A percentile compares a stretch with the other conserved stretches of the same genome.
Conservation (phyloP, 2,329 filamentous ascomycete species). For the Epichloe uncinata region DNA sequence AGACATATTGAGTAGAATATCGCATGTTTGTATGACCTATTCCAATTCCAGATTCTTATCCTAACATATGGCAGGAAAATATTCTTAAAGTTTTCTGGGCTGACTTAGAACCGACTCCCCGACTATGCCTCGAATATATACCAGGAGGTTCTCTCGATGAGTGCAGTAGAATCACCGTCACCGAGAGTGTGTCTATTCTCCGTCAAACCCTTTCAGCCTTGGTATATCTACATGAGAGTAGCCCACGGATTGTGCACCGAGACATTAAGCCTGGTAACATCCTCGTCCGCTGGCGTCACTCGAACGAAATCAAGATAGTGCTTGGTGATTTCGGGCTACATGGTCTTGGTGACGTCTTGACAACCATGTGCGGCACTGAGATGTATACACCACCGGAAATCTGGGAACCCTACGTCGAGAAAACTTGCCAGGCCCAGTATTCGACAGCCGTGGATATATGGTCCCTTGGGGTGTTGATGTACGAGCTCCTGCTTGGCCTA, state of each 20-base stretch:
- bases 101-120: not conserved
- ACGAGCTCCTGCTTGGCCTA: not conserved
- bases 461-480: constrained; percentile 69
- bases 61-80: not conserved
- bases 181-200: constrained; percentile 8
- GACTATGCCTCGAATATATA: constrained; percentile 8
- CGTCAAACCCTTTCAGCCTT: constrained; percentile 9
- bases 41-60: not conserved
- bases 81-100: not conserved
- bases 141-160: constrained; percentile 4
- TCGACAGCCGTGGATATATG: constrained; percentile 82
- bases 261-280: constrained; percentile 95
- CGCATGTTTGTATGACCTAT: constrained; percentile 8
- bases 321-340: not conserved
- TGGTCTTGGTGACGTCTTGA: constrained; percentile 48
- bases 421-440: constrained; percentile 31
- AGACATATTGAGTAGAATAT: not conserved
- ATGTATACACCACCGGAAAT: not conserved
- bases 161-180: constrained; percentile 4
- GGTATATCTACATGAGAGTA: constrained; percentile 8
- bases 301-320: not conserved
- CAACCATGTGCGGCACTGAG: constrained; percentile 31
- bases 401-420: not conserved
- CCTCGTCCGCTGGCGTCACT: constrained; percentile 37
- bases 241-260: constrained; percentile 58